phyloP scores from a whole-genome alignment of 2,329 filamentous ascomycete species.

The Fusarium albidum region DNA sequence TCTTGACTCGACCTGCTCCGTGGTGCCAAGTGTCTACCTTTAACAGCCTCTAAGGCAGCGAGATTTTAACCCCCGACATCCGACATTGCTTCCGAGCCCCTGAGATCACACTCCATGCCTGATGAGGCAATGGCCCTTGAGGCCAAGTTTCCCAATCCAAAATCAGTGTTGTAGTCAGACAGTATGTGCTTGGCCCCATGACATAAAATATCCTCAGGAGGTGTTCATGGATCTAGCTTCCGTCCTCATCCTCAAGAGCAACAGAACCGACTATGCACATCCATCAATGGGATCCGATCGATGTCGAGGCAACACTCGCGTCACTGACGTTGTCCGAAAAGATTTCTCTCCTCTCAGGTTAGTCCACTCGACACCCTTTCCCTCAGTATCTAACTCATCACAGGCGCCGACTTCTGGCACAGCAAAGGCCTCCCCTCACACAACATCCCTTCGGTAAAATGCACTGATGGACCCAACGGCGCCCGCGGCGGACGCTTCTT shows the following conservation, averaged over 20 bases:
- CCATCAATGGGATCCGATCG: constrained; percentile 8
- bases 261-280: constrained; percentile 17
- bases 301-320: constrained; percentile 14
- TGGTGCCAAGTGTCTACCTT: too few species aligned
- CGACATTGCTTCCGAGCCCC: neutral
- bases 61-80: too few species aligned
- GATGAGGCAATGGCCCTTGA: too few species aligned
- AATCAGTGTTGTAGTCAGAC: too few species aligned
- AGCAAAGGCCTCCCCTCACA: constrained; percentile 1
- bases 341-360: constrained; percentile 19
- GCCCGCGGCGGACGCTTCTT: constrained; percentile 25
- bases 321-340: constrained; percentile 20
- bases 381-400: neutral
- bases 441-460: constrained; percentile 7
- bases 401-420: constrained; percentile 22
- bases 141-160: too few species aligned
- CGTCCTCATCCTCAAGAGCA: neutral
- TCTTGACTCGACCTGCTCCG: too few species aligned
- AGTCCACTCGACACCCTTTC: too few species aligned
- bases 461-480: constrained; percentile 28
- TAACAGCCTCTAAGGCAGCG: too few species aligned
- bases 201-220: neutral
- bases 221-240: too few species aligned
- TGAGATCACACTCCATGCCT: too few species aligned
- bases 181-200: too few species aligned